Evolutionary conservation across 2,329 filamentous ascomycete species (phyloP).

Genomic region (Calonectria crousiana): DNA sequence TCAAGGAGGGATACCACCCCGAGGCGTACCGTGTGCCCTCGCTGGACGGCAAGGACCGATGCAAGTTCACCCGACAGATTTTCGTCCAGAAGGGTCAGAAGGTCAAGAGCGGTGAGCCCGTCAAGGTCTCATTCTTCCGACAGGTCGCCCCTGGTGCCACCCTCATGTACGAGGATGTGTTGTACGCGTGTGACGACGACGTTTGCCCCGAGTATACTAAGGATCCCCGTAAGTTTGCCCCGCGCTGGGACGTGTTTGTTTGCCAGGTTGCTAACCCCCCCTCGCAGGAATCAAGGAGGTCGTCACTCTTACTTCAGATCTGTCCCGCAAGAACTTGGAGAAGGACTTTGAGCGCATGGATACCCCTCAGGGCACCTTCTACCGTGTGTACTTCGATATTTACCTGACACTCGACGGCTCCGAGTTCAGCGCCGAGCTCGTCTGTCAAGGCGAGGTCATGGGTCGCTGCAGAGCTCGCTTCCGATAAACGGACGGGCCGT

Average conservation of each 20-base stretch:
- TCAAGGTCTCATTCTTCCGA: constrained; percentile 98
- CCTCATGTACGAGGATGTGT: constrained; percentile 98
- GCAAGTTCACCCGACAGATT: constrained; percentile 98
- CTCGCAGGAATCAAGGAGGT: constrained; percentile 94
- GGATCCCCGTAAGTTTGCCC: constrained; percentile 86
- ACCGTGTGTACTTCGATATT: constrained; percentile 83
- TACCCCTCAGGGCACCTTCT: constrained; percentile 96
- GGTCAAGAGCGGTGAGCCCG: constrained; percentile 98
- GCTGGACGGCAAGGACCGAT: constrained; percentile 95
- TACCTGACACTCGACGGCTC: constrained; percentile 96
- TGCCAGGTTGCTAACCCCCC: constrained; percentile 42
- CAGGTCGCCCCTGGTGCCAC: constrained; percentile 97
- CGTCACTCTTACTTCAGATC: constrained; percentile 94
- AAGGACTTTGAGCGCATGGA: constrained; percentile 99
- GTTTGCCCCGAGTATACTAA: constrained; percentile 99
- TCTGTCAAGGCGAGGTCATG: constrained; percentile 99
- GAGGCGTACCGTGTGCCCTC: constrained; percentile 98
- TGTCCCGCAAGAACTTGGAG: constrained; percentile 97
- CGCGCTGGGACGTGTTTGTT: neutral
- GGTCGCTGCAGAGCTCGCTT: constrained; percentile 94
- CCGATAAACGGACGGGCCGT: constrained; percentile 58
- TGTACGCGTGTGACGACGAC: constrained; percentile 98
- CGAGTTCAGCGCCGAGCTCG: constrained; percentile 97
- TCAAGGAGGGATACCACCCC: constrained; percentile 98
- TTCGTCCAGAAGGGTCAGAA: constrained; percentile 99